A percentile compares a stretch with the other conserved stretches of the same genome.
phyloP scores from a whole-genome alignment of 1,139 yeast genomes.

The Pichia sp. region DNA sequence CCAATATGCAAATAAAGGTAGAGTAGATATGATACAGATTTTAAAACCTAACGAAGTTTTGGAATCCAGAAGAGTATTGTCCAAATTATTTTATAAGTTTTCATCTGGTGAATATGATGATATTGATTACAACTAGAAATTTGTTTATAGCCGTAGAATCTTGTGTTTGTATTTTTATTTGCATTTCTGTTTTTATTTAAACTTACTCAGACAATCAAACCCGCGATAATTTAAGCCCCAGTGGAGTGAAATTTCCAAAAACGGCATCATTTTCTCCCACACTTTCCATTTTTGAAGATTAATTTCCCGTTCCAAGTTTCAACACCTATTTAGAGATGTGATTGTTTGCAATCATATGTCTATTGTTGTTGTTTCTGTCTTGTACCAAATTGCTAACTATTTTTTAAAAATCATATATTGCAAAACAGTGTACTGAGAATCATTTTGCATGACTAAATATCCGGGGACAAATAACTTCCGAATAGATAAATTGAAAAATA shows the following conservation, averaged over 20 bases:
- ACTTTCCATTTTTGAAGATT: neutral
- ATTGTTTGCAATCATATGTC: no score
- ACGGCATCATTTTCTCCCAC: neutral
- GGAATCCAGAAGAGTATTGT: constrained; percentile 10
- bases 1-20: constrained; percentile 27
- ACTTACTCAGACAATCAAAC: no score
- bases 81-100: constrained; percentile 15
- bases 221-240: no score
- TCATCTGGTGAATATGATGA: constrained; percentile 10
- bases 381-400: neutral
- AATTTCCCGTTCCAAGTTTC: neutral
- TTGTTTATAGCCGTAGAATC: neutral
- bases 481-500: constrained; percentile 7
- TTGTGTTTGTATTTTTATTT: neutral
- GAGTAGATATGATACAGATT: constrained; percentile 18
- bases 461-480: constrained; percentile 16
- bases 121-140: neutral
- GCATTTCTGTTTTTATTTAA: no score
- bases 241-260: no score
- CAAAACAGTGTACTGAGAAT: no score
- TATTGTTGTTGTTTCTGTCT: no score
- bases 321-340: neutral
- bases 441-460: neutral
- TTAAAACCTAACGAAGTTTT: constrained; percentile 11
- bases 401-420: neutral